Conservation (phyloP, 2,329 filamentous ascomycete genomes). For the Plenodomus lindquistii region DNA sequence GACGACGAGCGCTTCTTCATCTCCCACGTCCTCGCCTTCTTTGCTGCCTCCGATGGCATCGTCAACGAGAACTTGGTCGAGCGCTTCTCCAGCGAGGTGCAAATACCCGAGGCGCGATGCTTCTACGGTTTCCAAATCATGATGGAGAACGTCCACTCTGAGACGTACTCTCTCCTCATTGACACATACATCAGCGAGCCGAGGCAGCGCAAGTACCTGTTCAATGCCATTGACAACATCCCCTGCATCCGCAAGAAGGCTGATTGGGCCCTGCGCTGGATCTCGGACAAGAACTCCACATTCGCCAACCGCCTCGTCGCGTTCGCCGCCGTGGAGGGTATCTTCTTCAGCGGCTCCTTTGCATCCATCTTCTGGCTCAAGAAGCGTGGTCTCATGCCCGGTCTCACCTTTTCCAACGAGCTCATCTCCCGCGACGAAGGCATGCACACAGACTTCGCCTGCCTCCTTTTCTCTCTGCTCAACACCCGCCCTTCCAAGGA, state of each 20-base stretch:
- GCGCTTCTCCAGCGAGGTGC: constrained; percentile 95
- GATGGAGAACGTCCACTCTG: constrained; percentile 99
- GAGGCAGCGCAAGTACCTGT: constrained; percentile 88
- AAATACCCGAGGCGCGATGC: constrained; percentile 96
- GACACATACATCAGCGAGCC: constrained; percentile 99
- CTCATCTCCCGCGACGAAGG: constrained; percentile 99
- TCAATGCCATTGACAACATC: constrained; percentile 99
- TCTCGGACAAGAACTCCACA: constrained; percentile 87
- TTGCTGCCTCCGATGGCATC: constrained; percentile 97
- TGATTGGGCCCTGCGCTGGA: constrained; percentile 96
- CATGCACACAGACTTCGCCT: constrained; percentile 98
- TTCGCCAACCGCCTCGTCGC: constrained; percentile 95
- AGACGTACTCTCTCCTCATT: constrained; percentile 98
- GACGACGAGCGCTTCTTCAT: constrained; percentile 98
- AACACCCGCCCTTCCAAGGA: constrained; percentile 86
- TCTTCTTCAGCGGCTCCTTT: constrained; percentile 99
- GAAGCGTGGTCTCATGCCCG: constrained; percentile 99
- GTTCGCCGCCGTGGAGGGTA: constrained; percentile 97
- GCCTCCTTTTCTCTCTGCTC: constrained; percentile 94
- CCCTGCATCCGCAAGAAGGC: constrained; percentile 98
- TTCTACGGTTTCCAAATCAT: constrained; percentile 99
- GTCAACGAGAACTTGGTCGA: constrained; percentile 99
- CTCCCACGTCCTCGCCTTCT: constrained; percentile 98
- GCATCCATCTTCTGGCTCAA: constrained; percentile 99
- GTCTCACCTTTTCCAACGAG: constrained; percentile 98